A percentile compares a stretch with the other conserved stretches of the same genome.
Conservation (phyloP, 768 basidiomycete genomes). For the Collybia sordida region DNA sequence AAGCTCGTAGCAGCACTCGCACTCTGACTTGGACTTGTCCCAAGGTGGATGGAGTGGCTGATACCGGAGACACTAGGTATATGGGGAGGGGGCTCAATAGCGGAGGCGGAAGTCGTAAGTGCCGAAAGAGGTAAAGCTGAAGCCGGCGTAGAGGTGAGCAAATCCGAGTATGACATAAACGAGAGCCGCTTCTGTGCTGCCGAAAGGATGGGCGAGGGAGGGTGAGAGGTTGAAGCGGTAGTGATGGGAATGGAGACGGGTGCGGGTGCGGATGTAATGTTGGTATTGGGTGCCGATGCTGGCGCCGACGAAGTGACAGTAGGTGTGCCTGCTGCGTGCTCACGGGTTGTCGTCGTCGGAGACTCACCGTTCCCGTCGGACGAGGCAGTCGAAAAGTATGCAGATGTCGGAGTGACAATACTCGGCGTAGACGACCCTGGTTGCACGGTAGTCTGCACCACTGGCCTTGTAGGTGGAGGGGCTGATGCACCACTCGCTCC, state of each 20-base stretch:
- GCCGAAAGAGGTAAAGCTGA: conserved; percentile 70
- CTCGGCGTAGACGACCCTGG: conserved; percentile 20
- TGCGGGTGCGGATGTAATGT: conserved; percentile 13
- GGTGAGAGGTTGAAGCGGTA: conserved; percentile 14
- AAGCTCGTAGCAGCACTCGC: conserved; percentile 1
- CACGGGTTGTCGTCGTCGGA: conserved; percentile 13
- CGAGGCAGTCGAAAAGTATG: conserved; percentile 43
- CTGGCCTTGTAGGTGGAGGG: conserved; percentile 10
- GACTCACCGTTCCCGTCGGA: conserved; percentile 17
- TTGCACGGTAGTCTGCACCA: not conserved
- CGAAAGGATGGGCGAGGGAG: conserved; percentile 19
- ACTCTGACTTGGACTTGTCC: conserved; percentile 17
- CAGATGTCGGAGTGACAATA: conserved; percentile 47
- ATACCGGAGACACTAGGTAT: conserved; percentile 59
- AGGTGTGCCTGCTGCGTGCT: conserved; percentile 10
- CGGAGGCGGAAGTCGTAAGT: conserved; percentile 61
- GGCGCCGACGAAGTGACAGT: conserved; percentile 6
- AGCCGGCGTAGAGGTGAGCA: conserved; percentile 75
- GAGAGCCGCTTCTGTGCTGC: conserved; percentile 68
- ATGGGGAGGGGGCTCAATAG: conserved; percentile 70
- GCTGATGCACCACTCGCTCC: conserved; percentile 11
- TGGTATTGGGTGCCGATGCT: conserved; percentile 17
- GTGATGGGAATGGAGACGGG: conserved; percentile 7
- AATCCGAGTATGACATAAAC: conserved; percentile 87
- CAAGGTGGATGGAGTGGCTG: conserved; percentile 18